These are phyloP conservation scores for Globisporangium abappressorium DNA, from an alignment of 352 stramenopile species.

Conservation along the genomic window DNA sequence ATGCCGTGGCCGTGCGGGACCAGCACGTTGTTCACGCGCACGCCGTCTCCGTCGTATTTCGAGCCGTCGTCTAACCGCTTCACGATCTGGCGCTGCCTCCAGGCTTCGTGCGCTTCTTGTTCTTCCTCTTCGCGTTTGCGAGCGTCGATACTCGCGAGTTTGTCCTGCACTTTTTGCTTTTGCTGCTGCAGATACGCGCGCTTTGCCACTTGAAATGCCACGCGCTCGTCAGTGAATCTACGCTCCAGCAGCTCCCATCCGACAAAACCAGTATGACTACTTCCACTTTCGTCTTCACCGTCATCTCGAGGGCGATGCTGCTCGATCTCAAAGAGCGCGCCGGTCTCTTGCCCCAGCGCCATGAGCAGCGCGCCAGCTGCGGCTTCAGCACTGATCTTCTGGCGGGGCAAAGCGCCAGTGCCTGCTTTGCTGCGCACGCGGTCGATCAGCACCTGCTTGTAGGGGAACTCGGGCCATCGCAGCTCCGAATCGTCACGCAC, in stretches of 20 bases:
- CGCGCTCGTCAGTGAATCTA: slow-evolving; percentile 44
- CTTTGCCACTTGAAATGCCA: slow-evolving; percentile 48
- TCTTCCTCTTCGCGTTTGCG: slow-evolving; percentile 31
- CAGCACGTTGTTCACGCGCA: slow-evolving; percentile 34
- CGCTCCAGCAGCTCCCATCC: slow-evolving; percentile 31
- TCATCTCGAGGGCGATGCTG: slow-evolving; percentile 24
- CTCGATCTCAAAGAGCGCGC: slow-evolving; percentile 43
- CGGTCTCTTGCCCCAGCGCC: slow-evolving; percentile 33
- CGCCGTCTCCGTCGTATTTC: slow-evolving; percentile 68
- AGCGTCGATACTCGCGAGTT: slow-evolving; percentile 34
- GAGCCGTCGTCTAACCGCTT: slow-evolving; percentile 60
- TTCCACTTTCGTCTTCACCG: slow-evolving; percentile 1
- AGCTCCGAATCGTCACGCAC: slow-evolving; percentile 41
- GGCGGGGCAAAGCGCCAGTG: slow-evolving; percentile 8
- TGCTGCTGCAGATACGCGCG: slow-evolving; percentile 36
- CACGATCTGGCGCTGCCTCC: slow-evolving; percentile 48
- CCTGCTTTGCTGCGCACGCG: slow-evolving; percentile 39
- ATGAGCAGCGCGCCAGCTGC: slow-evolving; percentile 57
- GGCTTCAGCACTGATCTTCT: slow-evolving; percentile 29
- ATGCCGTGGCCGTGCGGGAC: slow-evolving; percentile 59
- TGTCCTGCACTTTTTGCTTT: slow-evolving; percentile 32
- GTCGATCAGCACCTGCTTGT: slow-evolving; percentile 65
- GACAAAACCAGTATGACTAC: neutral
- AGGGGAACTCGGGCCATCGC: slow-evolving; percentile 61
- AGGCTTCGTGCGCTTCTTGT: slow-evolving; percentile 28